Base-by-base conservation (phyloP, 805 yeast genomes). In the Pichia paraexigua region DNA sequence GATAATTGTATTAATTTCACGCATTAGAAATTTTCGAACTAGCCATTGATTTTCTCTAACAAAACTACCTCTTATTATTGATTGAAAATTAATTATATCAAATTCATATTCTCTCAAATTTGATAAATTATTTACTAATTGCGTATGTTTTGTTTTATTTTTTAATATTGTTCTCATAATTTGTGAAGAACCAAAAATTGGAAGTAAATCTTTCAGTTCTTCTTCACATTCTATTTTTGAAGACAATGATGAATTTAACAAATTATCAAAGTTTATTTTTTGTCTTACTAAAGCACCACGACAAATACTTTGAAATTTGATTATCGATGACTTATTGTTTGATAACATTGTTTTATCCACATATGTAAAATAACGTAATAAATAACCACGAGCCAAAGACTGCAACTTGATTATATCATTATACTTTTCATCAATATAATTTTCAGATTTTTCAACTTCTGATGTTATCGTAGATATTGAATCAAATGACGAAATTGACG, bases 371-470 rank as follows among this genome's bases (percentile, higher is more conserved):
- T 83, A 86, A 48, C 96, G 74, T 50, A 78, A 69, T 41, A 80
- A 71, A 0, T 87, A 81, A 20, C 94, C 95, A 57, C 88, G 72
- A 18, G 87, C 76, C 24, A 82, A 67, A 0, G 94, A 79, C 63
- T 90, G 96, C 18, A 90, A 68, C 50, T 68, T 71, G 25, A 66
- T 53, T 35, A 64, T 17, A n/a, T 39, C 37, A 11, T 47, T 54
- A 18, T 51, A 46, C 30, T 46, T 18, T 24, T 20, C 24, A 25
- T 42, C 44, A 12, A 25, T 42, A 1, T 25, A 5, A 25, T 10
- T n/a, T 24, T 25, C 28, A 21, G 44, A 42, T n/a, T 22, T 42
- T 2, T 46, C 41, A 22, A 46, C 20, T 25, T 17, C 20, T 2
- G 39, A 17, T 4, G 39, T n/a, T 17, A 35, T n/a, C 7, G 39